Base-by-base conservation (phyloP, 495 filamentous ascomycete genomes). In the Podospora pseudocomata region DNA sequence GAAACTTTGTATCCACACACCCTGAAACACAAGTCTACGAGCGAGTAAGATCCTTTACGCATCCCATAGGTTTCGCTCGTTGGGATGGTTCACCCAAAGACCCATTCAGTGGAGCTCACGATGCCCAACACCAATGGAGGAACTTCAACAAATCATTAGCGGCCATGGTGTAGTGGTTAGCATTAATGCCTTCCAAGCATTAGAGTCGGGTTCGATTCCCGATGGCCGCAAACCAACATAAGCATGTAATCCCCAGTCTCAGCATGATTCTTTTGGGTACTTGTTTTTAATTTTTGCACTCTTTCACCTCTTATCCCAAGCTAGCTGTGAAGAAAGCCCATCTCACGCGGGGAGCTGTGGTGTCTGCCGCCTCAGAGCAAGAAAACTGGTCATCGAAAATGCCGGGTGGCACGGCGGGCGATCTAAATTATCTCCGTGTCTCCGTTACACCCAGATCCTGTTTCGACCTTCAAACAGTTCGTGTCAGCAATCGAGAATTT, bases 111-210 rank as follows among this genome's bases (percentile, higher is more conserved):
- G 39, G 13, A 49, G 39, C 39, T 49, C 6, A 49, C 39, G 39
- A 49, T 13, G 13, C 39, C 39, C 9, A 16, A 49, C 39, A 11
- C 39, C 39, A 0, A 23, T 23, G 23, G 23, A 23, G 39, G 6
- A 0, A 18, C 9, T 18, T 49, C 15, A 13, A 49, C 13, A 49
- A 49, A 0, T 11, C 13, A 49, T 58, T 19, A 26, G 55, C 55
- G 55, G 55, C 55, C 55, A 58, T 58, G 55, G 55, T 58, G 55
- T 58, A 58, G 55, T 58, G 55, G 55, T 58, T 58, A 58, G 55
- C 55, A 58, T 58, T 58, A 58, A 58, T 58, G 55, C 55, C 55
- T 58, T 58, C 55, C 55, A 58, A 58, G 55, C 55, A 58, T 58
- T 58, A 58, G 55, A 58, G 55, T 58, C 55, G 55, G 55, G 55